phyloP scores from a whole-genome alignment of 371 early-diverging fungal species.

The Conidiobolus incongruus region DNA sequence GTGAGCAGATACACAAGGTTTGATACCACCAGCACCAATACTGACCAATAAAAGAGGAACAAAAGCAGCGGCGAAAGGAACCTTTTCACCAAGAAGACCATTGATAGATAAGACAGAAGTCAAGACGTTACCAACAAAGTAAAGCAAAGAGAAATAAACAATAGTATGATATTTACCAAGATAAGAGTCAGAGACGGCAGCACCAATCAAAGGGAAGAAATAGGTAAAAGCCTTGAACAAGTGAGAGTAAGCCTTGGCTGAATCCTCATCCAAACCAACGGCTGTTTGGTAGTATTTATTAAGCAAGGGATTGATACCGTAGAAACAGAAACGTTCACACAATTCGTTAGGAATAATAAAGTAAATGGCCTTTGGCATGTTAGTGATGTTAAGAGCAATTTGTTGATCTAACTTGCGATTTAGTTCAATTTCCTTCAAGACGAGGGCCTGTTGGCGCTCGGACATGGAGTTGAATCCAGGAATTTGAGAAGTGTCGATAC shows the following conservation, averaged over 20 bases:
- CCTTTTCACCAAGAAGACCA: neutral
- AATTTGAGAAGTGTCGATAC: no score
- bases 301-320: slow-evolving; percentile 5
- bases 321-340: slow-evolving; percentile 9
- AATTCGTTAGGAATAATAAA: slow-evolving; percentile 9
- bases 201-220: slow-evolving; percentile 36
- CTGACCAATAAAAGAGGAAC: neutral
- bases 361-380: slow-evolving; percentile 6
- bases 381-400: neutral
- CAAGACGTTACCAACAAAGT: neutral
- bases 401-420: slow-evolving; percentile 3
- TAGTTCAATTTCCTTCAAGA: no score
- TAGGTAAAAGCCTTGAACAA: slow-evolving; percentile 28
- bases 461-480: no score
- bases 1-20: slow-evolving; percentile 20
- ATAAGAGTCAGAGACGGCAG: slow-evolving; percentile 33
- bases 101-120: slow-evolving; percentile 2
- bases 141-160: slow-evolving; percentile 7
- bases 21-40: slow-evolving; percentile 24
- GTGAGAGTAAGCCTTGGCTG: slow-evolving; percentile 13
- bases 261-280: slow-evolving; percentile 5
- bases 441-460: no score
- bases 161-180: slow-evolving; percentile 44
- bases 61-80: neutral
- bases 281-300: slow-evolving; percentile 9